These are phyloP conservation scores for Capsicum pubescens DNA, from an alignment of 257 asterid genomes.

Conservation along the genomic window DNA sequence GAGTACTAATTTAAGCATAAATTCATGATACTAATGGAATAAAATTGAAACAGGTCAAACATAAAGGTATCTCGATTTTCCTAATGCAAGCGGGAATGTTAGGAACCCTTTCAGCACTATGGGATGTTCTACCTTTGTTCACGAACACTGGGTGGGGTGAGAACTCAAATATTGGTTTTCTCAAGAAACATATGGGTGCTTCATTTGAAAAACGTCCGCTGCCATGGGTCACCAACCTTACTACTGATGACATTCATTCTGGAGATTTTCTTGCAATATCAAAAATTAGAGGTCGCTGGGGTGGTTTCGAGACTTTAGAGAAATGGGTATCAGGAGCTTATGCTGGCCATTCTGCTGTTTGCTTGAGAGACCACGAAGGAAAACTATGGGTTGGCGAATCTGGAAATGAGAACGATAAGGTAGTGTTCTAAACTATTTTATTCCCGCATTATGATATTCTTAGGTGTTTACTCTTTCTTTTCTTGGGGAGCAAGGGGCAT, in stretches of 20 bases:
- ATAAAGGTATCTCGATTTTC: conserved; percentile 75
- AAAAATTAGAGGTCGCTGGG: conserved; percentile 89
- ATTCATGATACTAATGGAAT: conserved; percentile 1
- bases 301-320: conserved; percentile 90
- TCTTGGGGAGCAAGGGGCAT: not conserved
- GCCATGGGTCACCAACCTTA: conserved; percentile 77
- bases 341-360: conserved; percentile 90
- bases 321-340: conserved; percentile 93
- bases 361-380: conserved; percentile 78
- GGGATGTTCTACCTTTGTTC: conserved; percentile 90
- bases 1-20: not conserved
- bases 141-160: conserved; percentile 81
- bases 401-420: conserved; percentile 85
- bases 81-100: conserved; percentile 89
- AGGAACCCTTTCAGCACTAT: conserved; percentile 74
- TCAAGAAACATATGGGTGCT: conserved; percentile 84
- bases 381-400: conserved; percentile 95
- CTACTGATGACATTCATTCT: conserved; percentile 68
- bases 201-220: conserved; percentile 75
- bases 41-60: conserved; percentile 58
- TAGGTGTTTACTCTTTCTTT: conserved; percentile 12
- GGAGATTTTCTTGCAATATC: conserved; percentile 87
- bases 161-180: conserved; percentile 76
- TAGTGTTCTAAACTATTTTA: conserved; percentile 36
- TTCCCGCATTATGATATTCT: not conserved